Base-by-base conservation (phyloP, 495 filamentous ascomycete species). In the Annulohypoxylon maeteangense region DNA sequence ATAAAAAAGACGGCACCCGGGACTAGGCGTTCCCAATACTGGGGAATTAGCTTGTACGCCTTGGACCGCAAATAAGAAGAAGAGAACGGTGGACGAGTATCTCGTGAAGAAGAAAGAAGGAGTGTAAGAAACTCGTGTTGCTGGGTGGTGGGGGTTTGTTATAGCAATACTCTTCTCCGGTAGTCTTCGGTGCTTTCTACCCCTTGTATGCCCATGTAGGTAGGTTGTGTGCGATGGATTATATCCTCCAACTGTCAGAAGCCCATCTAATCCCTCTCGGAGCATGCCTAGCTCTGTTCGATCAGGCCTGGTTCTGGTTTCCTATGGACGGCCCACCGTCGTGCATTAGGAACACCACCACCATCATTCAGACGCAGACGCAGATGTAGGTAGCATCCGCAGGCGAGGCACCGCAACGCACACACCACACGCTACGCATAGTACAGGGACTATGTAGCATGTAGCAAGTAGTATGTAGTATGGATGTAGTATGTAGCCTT, bases 41-140 rank as follows among this genome's bases (percentile, higher is more conserved):
- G 78, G 87, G 87, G 82, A 87, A 85, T 54, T 85, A 85, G 82
- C 81, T 82, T 81, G 78, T 81, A 83, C 83, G 81, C 85, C 86
- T 82, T 76, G 76, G 79, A 75, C 83, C 79, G 79, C 79, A 76
- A 82, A 80, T 81, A 75, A 78, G 73, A 83, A 84, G 81, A 81
- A 82, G 81, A 81, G 82, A 84, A 82, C 58, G 81, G 74, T 74
- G 70, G 78, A 80, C 74, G 78, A 80, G 76, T 76, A 69, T 58
- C 74, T 82, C 80, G 82, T 82, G 80, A 82, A 77, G 79, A 77
- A 78, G 77, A 72, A 82, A 75, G 79, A 78, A 51, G 79, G 81
- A 82, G 81, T 81, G 82, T 82, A 74, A 82, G 81, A 75, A 80
- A 75, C 75, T 81, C 77, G 78, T 81, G 80, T 78, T 78, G 73